A percentile compares a stretch with the other conserved stretches of the same genome.
These are phyloP conservation scores for Mucor lusitanicus DNA, from an alignment of 371 early-diverging fungal genomes.

Conservation along the genomic window DNA sequence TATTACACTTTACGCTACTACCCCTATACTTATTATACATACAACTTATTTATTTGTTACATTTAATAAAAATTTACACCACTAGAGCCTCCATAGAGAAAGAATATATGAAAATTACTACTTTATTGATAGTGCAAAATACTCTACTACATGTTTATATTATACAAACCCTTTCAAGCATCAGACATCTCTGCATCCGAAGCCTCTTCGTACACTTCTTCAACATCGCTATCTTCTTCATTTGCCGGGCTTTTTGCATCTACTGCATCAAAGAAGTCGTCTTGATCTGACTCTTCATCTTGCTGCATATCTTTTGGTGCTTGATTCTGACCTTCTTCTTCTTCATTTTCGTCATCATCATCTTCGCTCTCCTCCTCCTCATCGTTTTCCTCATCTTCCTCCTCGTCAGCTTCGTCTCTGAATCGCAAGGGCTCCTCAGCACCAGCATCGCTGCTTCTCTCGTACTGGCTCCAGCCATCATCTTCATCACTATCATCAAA, in stretches of 20 bases:
- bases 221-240: conserved; percentile 16
- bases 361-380: conserved; percentile 17
- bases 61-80: neutral
- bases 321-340: conserved; percentile 1
- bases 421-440: conserved; percentile 16
- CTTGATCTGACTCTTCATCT: conserved; percentile 6
- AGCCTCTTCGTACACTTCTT: conserved; percentile 21
- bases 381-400: conserved; percentile 16
- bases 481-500: conserved; percentile 48
- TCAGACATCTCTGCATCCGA: conserved; percentile 14
- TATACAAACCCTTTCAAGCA: neutral
- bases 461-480: conserved; percentile 36
- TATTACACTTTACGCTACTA: neutral
- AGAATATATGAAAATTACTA: no score
- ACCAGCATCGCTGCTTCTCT: conserved; percentile 5
- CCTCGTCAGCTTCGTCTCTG: conserved; percentile 15
- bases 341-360: conserved; percentile 11
- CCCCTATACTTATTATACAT: neutral
- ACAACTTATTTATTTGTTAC: neutral
- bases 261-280: neutral
- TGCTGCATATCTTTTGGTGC: neutral
- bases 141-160: neutral
- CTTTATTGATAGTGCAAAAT: neutral
- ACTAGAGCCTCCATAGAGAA: neutral
- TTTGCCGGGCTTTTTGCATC: neutral